Evolutionary conservation across 768 basidiomycete species (phyloP).

Genomic region (Daedaleopsis sinensis): DNA sequence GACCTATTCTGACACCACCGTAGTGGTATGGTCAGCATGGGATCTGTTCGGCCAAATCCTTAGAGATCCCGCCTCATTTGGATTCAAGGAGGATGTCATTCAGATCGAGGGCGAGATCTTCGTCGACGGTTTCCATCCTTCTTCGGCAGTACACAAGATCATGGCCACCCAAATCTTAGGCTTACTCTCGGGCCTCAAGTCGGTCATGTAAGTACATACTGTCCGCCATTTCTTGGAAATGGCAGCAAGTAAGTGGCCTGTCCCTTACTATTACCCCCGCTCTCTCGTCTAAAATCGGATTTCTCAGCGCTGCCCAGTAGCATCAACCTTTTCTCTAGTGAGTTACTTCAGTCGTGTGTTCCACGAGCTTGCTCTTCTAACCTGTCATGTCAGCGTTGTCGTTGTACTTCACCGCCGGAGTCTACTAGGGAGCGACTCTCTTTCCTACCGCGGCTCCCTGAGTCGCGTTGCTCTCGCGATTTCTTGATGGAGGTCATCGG

Average conservation of each 20-base stretch:
- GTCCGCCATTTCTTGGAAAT: not conserved
- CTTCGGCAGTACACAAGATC: conserved; percentile 48
- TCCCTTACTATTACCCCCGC: not conserved
- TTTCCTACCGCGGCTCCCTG: too few relatives aligned
- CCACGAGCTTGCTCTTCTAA: too few relatives aligned
- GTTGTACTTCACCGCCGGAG: too few relatives aligned
- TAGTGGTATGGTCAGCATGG: conserved; percentile 52
- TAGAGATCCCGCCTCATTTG: conserved; percentile 45
- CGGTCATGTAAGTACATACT: not conserved
- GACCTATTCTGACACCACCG: conserved; percentile 46
- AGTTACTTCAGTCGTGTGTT: too few relatives aligned
- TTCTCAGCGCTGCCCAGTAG: too few relatives aligned
- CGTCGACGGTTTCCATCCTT: conserved; percentile 55
- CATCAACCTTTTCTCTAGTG: too few relatives aligned
- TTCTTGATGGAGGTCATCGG: too few relatives aligned
- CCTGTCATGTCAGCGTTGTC: too few relatives aligned
- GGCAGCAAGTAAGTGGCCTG: not conserved
- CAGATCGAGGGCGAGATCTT: conserved; percentile 45
- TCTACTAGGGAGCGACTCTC: too few relatives aligned
- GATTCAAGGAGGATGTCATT: conserved; percentile 40
- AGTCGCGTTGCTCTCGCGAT: too few relatives aligned
- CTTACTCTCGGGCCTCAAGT: conserved; percentile 26
- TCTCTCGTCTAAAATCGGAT: too few relatives aligned
- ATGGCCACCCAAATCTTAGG: conserved; percentile 44
- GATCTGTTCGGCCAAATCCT: conserved; percentile 50